Percentiles rank a stretch among this genome's conserved stretches.
Conservation (phyloP, 2,329 filamentous ascomycete species). For the Ceratocystis harringtonii region DNA sequence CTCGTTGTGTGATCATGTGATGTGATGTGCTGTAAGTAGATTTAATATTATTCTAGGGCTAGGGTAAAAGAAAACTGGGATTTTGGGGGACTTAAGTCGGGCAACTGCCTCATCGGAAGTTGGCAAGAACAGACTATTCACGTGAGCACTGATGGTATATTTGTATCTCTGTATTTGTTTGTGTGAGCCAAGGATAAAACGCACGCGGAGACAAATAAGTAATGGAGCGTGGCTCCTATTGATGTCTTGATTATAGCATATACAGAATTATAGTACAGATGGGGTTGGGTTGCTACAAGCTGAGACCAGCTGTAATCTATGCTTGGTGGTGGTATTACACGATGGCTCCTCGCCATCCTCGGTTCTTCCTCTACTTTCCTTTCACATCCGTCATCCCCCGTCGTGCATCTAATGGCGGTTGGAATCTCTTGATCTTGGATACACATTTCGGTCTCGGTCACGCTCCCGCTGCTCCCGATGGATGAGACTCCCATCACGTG, state of each 20-base stretch:
- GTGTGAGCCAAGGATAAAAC: neutral
- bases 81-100: neutral
- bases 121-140: neutral
- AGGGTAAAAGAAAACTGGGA: neutral
- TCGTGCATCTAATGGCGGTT: neutral
- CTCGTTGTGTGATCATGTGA: conserved; percentile 8
- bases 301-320: neutral
- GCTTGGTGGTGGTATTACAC: neutral
- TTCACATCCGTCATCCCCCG: neutral
- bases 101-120: neutral
- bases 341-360: neutral
- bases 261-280: neutral
- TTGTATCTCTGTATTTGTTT: neutral
- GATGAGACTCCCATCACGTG: neutral
- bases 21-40: neutral
- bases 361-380: neutral
- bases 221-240: neutral
- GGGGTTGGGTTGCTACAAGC: neutral
- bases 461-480: neutral
- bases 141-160: neutral
- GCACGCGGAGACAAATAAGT: neutral
- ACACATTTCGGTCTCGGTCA: neutral
- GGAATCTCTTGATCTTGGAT: neutral
- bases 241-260: neutral
- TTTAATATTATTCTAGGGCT: neutral